Conservation (phyloP, 139 green algal genomes). For the Raphidocelis subcapitata region DNA sequence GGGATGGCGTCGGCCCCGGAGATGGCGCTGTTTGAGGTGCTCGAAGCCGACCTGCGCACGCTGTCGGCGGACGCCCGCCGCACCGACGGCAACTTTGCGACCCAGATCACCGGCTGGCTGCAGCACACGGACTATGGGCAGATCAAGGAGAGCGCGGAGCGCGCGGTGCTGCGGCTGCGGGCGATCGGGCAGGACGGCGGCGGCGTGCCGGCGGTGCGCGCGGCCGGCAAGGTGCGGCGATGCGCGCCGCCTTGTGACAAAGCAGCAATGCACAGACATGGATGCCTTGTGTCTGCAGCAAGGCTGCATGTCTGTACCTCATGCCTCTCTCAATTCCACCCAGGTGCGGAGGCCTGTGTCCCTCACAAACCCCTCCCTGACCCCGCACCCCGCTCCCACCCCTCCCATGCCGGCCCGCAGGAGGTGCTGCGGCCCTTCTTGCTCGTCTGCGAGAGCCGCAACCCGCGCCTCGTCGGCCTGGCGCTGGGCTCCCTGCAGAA, state of each 20-base stretch:
- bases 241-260: too few relatives aligned
- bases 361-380: not conserved
- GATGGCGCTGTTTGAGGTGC: conserved; percentile 27
- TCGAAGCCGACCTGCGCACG: conserved; percentile 67
- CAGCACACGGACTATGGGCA: conserved; percentile 58
- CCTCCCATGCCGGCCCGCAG: conserved; percentile 37
- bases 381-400: not conserved
- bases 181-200: conserved; percentile 25
- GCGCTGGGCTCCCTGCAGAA: conserved; percentile 77
- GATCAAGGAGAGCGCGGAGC: conserved; percentile 72
- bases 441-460: conserved; percentile 74
- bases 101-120: conserved; percentile 63
- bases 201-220: conserved; percentile 35
- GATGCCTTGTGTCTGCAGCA: not conserved
- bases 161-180: conserved; percentile 58
- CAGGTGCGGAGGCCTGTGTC: too few relatives aligned
- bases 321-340: too few relatives aligned
- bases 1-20: conserved; percentile 6
- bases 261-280: not conserved
- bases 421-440: conserved; percentile 81
- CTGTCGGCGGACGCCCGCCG: conserved; percentile 55
- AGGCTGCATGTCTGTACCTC: too few relatives aligned
- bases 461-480: conserved; percentile 58
- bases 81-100: conserved; percentile 58
- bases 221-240: conserved; percentile 39